Conservation (phyloP, 2,329 filamentous ascomycete genomes). For the Epichloe coenophiala region DNA sequence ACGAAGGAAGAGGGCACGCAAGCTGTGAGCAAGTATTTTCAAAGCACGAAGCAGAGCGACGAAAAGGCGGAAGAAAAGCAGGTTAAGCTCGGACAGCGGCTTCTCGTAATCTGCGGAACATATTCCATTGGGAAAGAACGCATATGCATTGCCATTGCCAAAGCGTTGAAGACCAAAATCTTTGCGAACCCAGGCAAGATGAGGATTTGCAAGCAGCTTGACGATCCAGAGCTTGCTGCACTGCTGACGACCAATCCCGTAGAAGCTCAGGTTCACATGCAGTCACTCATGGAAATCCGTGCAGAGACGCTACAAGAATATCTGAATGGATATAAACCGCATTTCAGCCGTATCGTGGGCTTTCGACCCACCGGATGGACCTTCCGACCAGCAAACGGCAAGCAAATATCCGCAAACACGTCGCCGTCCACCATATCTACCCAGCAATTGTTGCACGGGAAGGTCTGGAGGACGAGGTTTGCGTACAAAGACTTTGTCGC, state of each 20-base stretch:
- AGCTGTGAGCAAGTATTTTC: constrained; percentile 40
- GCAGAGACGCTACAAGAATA: constrained; percentile 87
- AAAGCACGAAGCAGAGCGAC: constrained; percentile 20
- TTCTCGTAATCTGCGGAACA: constrained; percentile 87
- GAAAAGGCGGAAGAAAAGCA: constrained; percentile 14
- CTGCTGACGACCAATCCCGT: constrained; percentile 68
- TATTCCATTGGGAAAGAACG: constrained; percentile 98
- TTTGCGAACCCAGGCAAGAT: constrained; percentile 76
- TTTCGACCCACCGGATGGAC: constrained; percentile 93
- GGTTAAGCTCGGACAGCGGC: constrained; percentile 33
- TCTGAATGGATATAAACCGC: constrained; percentile 61
- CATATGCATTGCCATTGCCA: constrained; percentile 84
- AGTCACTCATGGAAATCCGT: constrained; percentile 85
- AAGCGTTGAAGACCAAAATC: constrained; percentile 75
- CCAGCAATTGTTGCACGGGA: constrained; percentile 37
- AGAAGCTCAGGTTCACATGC: constrained; percentile 95
- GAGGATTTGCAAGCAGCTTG: constrained; percentile 70
- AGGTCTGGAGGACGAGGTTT: constrained; percentile 66
- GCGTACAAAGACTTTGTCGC: constrained; percentile 58
- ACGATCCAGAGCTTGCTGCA: constrained; percentile 66
- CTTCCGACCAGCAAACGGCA: constrained; percentile 54
- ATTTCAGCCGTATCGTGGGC: constrained; percentile 77
- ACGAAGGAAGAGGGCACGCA: constrained; percentile 28
- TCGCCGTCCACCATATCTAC: constrained; percentile 36
- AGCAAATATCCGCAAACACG: constrained; percentile 40